Evolutionary conservation across 2,329 filamentous ascomycete species (phyloP).

Genomic region (Beauveria medogensis): DNA sequence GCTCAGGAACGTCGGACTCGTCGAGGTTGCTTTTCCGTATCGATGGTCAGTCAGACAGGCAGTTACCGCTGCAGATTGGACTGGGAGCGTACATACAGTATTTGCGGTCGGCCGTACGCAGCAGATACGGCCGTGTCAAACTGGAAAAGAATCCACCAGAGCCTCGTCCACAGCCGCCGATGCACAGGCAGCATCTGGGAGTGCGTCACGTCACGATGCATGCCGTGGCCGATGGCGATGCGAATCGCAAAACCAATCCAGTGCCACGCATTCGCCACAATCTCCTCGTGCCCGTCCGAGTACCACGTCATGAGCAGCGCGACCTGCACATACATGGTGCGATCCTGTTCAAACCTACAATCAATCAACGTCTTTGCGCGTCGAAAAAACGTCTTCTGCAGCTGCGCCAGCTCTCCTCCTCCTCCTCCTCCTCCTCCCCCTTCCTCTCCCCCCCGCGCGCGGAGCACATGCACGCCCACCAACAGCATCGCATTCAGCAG

Average conservation of each 20-base stretch:
- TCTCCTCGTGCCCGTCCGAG: constrained; percentile 45
- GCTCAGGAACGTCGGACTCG: constrained; percentile 40
- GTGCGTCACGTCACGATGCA: constrained; percentile 32
- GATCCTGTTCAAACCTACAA: constrained; percentile 43
- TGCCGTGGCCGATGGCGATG: constrained; percentile 45
- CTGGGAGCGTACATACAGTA: constrained; percentile 27
- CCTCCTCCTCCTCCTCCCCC: neutral
- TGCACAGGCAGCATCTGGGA: constrained; percentile 23
- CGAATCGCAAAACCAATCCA: constrained; percentile 46
- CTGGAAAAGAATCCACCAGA: constrained; percentile 35
- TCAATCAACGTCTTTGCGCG: constrained; percentile 47
- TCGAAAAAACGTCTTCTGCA: constrained; percentile 40
- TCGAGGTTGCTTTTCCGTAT: constrained; percentile 30
- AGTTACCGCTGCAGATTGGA: too few relatives aligned
- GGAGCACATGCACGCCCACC: constrained; percentile 42
- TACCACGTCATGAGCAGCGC: constrained; percentile 49
- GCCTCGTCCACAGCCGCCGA: constrained; percentile 28
- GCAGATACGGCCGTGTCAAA: constrained; percentile 29
- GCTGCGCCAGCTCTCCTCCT: neutral
- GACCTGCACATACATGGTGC: constrained; percentile 45
- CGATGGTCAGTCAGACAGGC: too few relatives aligned
- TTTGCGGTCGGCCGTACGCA: constrained; percentile 42
- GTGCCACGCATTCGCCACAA: constrained; percentile 42
- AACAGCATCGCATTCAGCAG: constrained; percentile 43
- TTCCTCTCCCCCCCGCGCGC: constrained; percentile 16